Evolutionary conservation across 352 stramenopile genomes (phyloP).

Genomic region (Phytophthora fragariae): DNA sequence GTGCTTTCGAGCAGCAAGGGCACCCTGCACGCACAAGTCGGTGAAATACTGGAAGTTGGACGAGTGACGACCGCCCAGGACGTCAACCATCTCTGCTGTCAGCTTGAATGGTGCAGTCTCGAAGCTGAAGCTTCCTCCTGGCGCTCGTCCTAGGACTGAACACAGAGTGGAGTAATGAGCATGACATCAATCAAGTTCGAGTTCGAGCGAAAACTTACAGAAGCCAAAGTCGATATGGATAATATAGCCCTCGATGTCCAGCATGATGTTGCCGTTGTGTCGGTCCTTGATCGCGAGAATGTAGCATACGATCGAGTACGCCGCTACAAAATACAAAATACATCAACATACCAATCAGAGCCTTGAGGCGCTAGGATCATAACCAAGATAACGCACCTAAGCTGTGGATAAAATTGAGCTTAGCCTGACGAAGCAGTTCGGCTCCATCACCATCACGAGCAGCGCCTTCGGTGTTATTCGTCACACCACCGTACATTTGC

Average conservation of each 20-base stretch:
- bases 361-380: not conserved
- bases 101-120: conserved; percentile 98
- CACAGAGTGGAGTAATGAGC: not conserved
- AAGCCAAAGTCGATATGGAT: conserved; percentile 99
- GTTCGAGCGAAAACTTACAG: conserved; percentile 53
- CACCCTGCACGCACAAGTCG: conserved; percentile 94
- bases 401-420: conserved; percentile 87
- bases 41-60: conserved; percentile 94
- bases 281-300: conserved; percentile 98
- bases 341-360: conserved; percentile 39
- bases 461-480: conserved; percentile 48
- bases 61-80: conserved; percentile 93
- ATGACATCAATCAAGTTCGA: not conserved
- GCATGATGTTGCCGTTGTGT: conserved; percentile 99
- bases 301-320: conserved; percentile 98
- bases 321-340: conserved; percentile 76
- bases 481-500: conserved; percentile 85
- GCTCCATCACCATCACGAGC: conserved; percentile 40
- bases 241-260: conserved; percentile 96
- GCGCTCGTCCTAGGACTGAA: conserved; percentile 76
- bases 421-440: conserved; percentile 63
- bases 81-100: conserved; percentile 95
- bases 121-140: conserved; percentile 94
- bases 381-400: conserved; percentile 63
- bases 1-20: conserved; percentile 92